Evolutionary conservation across 805 yeast species (phyloP), one percentile per base, ranked within the genome.

Genomic region (Kuraishia cidri): DNA sequence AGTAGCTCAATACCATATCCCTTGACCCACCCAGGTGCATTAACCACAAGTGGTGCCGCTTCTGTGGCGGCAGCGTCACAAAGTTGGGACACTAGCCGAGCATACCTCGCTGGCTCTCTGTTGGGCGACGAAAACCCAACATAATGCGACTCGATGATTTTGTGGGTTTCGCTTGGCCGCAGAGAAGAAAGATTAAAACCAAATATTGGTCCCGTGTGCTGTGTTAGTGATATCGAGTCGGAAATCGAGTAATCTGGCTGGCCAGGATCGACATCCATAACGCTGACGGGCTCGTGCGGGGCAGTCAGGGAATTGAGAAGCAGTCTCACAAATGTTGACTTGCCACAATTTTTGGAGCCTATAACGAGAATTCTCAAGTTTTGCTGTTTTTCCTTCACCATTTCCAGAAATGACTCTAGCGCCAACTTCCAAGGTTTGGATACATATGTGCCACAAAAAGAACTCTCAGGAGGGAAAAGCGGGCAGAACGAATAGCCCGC

Each of bases 21-120:
- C 52, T 82, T 83, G 20, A 86, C 71, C 95, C 95, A 87, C 0
- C 95, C 95, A 0, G 96, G 90, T 1, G 88, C 72, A 45, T 87
- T 87, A 4, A 88, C 65, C 1, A 87, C 51, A 3, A 86, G 54
- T 11, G 60, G 67, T 7, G 13, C 5, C 16, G 2, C 14, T 11
- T 15, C 31, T 9, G 14, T 24, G 11, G 16, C 15, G n/a, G 4
- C 13, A 6, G 21, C 47, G 2, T 47, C 42, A 6, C 69, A 48
- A 13, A 84, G 52, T 3, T 61, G 48, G 23, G 52, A 47, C 4
- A 75, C 55, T 12, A 68, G 53, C 0, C 46, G 36, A 4, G 72
- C 39, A 46, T 83, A 87, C 26, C 66, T 52, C 1, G 47, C 42
- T 0, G 95, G 94, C 20, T 67, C 69, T 28, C 73, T 75, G 36